Conservation (phyloP, 371 early-diverging fungal species). For the Mucor saturninus region DNA sequence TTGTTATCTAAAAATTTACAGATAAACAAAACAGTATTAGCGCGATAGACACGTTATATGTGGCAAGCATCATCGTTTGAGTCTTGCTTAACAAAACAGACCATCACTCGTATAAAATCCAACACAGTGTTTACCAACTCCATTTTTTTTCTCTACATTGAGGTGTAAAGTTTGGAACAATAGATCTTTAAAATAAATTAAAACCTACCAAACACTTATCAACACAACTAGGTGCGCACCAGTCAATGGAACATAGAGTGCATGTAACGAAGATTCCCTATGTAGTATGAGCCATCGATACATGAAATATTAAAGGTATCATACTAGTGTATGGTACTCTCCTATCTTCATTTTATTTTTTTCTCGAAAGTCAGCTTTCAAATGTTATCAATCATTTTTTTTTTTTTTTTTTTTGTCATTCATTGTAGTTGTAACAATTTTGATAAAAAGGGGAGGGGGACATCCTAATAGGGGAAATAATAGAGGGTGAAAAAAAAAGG, state of each 20-base stretch:
- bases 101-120: too few species aligned
- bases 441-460: background rate
- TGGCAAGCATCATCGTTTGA: too few species aligned
- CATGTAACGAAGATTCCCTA: background rate
- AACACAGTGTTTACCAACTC: too few species aligned
- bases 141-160: too few species aligned
- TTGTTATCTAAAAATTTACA: background rate
- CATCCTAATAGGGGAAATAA: background rate
- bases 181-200: background rate
- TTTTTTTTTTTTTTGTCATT: background rate
- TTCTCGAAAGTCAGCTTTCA: background rate
- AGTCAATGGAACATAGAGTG: background rate
- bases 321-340: background rate
- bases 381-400: background rate
- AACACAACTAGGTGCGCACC: background rate
- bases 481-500: conserved; percentile 1
- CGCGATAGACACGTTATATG: background rate
- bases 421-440: background rate
- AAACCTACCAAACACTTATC: too few species aligned
- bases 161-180: background rate
- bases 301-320: background rate
- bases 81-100: too few species aligned
- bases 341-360: too few species aligned
- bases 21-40: background rate
- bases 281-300: background rate